Percentiles rank a stretch among this genome's conserved stretches.
These are phyloP conservation scores for Chernovozyma sophiae-reginae DNA, from an alignment of 1,139 yeast species.

Conservation along the genomic window DNA sequence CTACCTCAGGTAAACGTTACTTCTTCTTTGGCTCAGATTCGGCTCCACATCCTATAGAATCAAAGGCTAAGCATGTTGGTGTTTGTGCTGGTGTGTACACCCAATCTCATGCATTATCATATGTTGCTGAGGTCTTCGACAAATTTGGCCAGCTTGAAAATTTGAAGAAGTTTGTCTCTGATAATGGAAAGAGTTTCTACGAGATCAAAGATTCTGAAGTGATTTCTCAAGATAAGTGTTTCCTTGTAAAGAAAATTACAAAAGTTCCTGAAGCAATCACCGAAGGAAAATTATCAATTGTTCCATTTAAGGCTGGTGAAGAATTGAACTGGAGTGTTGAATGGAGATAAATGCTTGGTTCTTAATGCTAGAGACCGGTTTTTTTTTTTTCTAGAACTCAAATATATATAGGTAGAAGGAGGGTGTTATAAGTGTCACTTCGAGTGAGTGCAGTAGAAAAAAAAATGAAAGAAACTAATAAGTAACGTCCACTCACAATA, in stretches of 20 bases:
- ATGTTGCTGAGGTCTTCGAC: conserved; percentile 85
- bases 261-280: conserved; percentile 59
- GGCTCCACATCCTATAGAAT: conserved; percentile 88
- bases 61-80: conserved; percentile 71
- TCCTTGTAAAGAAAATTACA: conserved; percentile 47
- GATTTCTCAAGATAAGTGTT: conserved; percentile 44
- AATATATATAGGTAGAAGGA: too few relatives aligned
- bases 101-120: conserved; percentile 77
- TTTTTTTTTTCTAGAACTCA: too few relatives aligned
- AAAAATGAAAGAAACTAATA: too few relatives aligned
- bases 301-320: conserved; percentile 89
- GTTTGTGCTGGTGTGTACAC: conserved; percentile 98
- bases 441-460: too few relatives aligned
- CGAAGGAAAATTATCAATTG: conserved; percentile 51
- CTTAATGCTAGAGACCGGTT: too few relatives aligned
- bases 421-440: too few relatives aligned
- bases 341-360: conserved; percentile 64
- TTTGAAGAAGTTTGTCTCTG: conserved; percentile 70
- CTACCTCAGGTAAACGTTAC: conserved; percentile 86
- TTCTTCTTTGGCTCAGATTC: conserved; percentile 97
- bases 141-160: conserved; percentile 56
- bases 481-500: too few relatives aligned
- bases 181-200: conserved; percentile 71
- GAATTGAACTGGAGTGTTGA: conserved; percentile 68
- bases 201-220: conserved; percentile 42